Conservation (phyloP, 176 grass and related monocot genomes). For the Oryza meyeriana region DNA sequence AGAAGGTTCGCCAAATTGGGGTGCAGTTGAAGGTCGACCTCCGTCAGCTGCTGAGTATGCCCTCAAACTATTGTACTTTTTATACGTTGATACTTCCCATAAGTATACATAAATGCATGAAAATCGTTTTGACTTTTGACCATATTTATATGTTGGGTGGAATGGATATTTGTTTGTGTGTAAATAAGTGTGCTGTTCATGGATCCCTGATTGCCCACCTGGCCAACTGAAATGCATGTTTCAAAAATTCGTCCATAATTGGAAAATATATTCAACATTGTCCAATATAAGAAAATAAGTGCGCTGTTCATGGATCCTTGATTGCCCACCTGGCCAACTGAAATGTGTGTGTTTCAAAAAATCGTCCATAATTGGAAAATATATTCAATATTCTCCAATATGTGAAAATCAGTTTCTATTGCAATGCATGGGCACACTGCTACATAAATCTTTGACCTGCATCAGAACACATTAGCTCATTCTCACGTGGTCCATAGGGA, state of each 20-base stretch:
- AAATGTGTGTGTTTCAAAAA: not conserved
- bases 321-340: not conserved
- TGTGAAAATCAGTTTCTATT: not conserved
- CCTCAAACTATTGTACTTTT: conserved; percentile 15
- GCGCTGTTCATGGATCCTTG: not conserved
- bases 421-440: not conserved
- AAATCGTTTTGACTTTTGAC: not conserved
- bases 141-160: not conserved
- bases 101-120: not conserved
- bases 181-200: not conserved
- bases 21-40: conserved; percentile 70
- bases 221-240: not conserved
- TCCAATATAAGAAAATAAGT: not conserved
- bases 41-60: conserved; percentile 73
- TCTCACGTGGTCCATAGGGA: not conserved
- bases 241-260: not conserved
- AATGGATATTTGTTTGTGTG: not conserved
- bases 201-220: not conserved
- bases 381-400: not conserved
- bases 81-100: not conserved
- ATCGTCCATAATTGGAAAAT: not conserved
- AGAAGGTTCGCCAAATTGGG: conserved; percentile 69
- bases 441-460: not conserved
- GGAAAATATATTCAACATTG: not conserved
- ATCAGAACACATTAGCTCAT: not conserved